Evolutionary conservation across 139 green algal genomes (phyloP), one percentile per base, ranked within the genome.

Genomic region (Chlorella ohadii): DNA sequence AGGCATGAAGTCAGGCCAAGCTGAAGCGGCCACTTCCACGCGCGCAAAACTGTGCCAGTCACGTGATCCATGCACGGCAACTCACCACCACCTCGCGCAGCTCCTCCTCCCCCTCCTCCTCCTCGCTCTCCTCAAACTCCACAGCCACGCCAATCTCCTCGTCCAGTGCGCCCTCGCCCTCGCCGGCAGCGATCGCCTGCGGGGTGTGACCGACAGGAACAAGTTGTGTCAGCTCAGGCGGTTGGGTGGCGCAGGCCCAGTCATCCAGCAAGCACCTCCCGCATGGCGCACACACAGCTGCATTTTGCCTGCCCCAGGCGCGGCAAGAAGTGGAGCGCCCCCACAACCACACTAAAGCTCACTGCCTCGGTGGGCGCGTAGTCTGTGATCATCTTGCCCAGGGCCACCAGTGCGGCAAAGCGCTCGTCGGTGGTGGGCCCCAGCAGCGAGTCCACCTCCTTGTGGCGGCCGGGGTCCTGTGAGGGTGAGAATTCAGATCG

Each of bases 141-240:
- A 99, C 95, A 0, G 94, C 96, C 38, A 99, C 96, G 16, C 96
- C 97, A 64, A 98, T 93, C 76, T 99, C 94, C 72, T 99, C 94
- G 64, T 99, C 96, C 38, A 98, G 80, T n/a, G 77, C 85, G 56
- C 56, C 85, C 23, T 65, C 87, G 1, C 59, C 86, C 27, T 38
- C 71, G 51, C 34, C 84, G 0, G 74, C 86, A 9, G 72, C 74
- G 13, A 93, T 89, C 9, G 97, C 75, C 20, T 65, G 63, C 59
- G 33, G 9, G 22, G 17, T 31, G 31, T 51, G 0, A 38, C 16
- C 13, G 33, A 5, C 15, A n/a, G n/a, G n/a, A n/a, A n/a, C n/a
- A n/a, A n/a, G n/a, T n/a, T n/a, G n/a, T n/a, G n/a, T n/a, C n/a
- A 27, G 20, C 15, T 7, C 31, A 34, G 17, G 17, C 38, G 33